phyloP scores from a whole-genome alignment of 768 basidiomycete genomes.

The Podaxis sp. region DNA sequence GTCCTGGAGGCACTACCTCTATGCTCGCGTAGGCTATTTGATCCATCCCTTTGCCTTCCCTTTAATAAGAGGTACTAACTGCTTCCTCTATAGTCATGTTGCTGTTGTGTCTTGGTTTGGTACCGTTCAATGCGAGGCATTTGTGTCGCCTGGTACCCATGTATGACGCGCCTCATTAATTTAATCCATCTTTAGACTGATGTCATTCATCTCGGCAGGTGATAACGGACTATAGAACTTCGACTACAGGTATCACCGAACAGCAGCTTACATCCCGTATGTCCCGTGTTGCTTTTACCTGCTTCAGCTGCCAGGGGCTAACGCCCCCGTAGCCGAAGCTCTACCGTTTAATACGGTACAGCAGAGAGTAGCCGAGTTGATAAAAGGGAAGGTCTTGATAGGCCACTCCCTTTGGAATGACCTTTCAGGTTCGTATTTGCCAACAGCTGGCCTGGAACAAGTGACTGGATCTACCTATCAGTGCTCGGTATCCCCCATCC shows the following conservation, averaged over 20 bases:
- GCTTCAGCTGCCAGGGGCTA: background rate
- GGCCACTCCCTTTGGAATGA: constrained; percentile 83
- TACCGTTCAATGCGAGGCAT: constrained; percentile 58
- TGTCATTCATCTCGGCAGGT: constrained; percentile 21
- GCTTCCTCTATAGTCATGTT: constrained; percentile 34
- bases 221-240: constrained; percentile 74
- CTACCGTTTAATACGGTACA: constrained; percentile 64
- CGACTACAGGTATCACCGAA: constrained; percentile 54
- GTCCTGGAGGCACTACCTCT: constrained; percentile 77
- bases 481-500: constrained; percentile 82
- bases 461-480: constrained; percentile 25
- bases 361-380: constrained; percentile 58
- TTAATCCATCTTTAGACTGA: background rate
- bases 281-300: constrained; percentile 16
- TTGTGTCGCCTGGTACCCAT: constrained; percentile 61
- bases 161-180: constrained; percentile 23
- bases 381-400: constrained; percentile 70
- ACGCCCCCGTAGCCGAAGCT: constrained; percentile 41
- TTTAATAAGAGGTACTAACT: background rate
- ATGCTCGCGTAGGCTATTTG: constrained; percentile 70
- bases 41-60: background rate
- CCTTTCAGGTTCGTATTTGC: constrained; percentile 57
- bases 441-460: background rate
- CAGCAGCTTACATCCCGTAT: constrained; percentile 40
- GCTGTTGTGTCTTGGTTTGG: constrained; percentile 61